Evolutionary conservation across 352 stramenopile species (phyloP), one percentile per base, ranked within the genome.

Genomic region (Phytopythium vexans): DNA sequence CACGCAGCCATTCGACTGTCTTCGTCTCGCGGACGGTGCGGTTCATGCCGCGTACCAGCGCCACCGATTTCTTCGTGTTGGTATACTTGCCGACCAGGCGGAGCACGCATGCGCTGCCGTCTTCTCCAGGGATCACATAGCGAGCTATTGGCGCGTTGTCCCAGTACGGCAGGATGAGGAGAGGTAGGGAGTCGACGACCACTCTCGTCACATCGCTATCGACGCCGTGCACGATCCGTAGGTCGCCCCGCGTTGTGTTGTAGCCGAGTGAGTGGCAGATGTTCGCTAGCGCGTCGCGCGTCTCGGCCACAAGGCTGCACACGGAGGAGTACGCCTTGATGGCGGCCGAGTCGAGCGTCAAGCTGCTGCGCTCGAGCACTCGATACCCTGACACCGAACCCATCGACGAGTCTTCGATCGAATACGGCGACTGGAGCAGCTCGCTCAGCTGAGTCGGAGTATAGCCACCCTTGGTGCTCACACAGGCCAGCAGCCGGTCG

Each of bases 151-250:
- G 10, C 4, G 6, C 45, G 27, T 62, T 64, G 44, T 77, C 68
- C 8, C n/a, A 41, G 32, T 59, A 52, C 3, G 64, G 61, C 38
- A 70, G 36, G 43, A 71, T 63, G 12, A 77, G 48, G 16, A 74
- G 43, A 0, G 68, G 68, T 6, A 77, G 45, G 15, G 56, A 59
- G 33, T 73, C 61, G 11, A 31, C 45, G 31, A 68, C 39, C 3
- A 56, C 43, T 33, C 47, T 45, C 35, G 51, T 11, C 1, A 10
- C 47, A 35, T 31, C 33, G 21, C 35, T 37, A n/a, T 31, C 6
- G 8, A 44, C 43, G 15, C 44, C 34, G 11, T 35, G 15, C 31
- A 49, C 5, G 16, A 76, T 54, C 6, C 67, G 67, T 1, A 70
- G 44, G 6, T 46, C 61, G 46, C 68, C 67, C 8, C 51, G 37